phyloP scores from a whole-genome alignment of 164 flowering plant genomes.

The Stephania cephalantha region DNA sequence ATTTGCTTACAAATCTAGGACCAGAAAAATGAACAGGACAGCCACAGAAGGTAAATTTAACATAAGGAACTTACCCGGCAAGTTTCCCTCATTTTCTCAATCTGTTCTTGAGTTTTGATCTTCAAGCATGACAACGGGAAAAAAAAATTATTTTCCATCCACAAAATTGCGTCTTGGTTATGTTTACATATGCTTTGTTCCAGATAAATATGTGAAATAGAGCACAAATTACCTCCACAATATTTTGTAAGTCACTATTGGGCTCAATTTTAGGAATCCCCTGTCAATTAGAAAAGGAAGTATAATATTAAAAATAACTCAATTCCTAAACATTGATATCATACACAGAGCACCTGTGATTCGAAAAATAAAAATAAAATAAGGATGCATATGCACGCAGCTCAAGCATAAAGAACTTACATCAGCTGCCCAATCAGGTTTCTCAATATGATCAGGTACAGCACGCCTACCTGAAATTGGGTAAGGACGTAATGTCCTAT shows the following conservation, averaged over 20 bases:
- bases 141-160: not conserved
- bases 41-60: not conserved
- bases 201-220: not conserved
- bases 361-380: not conserved
- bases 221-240: constrained; percentile 61
- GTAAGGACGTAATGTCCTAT: constrained; percentile 68
- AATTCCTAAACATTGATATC: not conserved
- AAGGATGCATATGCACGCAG: not conserved
- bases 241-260: constrained; percentile 75
- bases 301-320: not conserved
- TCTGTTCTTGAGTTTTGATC: constrained; percentile 86
- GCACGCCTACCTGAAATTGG: constrained; percentile 67
- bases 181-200: not conserved
- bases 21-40: not conserved
- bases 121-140: constrained; percentile 20
- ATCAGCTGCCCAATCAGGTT: constrained; percentile 93
- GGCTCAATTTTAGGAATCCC: constrained; percentile 88
- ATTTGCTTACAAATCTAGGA: not conserved
- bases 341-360: not conserved
- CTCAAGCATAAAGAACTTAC: constrained; percentile 38
- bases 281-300: constrained; percentile 29
- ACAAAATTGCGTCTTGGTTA: not conserved
- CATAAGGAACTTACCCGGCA: constrained; percentile 53
- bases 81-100: constrained; percentile 78
- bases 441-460: constrained; percentile 68